These are phyloP conservation scores for Omphalotus olearius DNA, from an alignment of 1,284 basidiomycete genomes.

Conservation along the genomic window DNA sequence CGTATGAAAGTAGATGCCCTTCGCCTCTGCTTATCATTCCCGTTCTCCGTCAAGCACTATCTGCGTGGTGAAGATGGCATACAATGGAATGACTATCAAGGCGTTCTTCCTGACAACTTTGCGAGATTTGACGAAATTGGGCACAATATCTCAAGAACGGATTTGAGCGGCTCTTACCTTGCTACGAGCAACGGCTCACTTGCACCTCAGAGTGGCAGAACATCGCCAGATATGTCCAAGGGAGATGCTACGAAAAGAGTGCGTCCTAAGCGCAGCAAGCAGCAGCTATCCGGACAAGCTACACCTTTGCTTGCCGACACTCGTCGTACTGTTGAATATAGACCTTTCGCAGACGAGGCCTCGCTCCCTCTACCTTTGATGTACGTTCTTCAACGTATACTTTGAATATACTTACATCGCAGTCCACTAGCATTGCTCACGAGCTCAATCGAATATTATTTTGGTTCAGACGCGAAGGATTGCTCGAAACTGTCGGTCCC, in stretches of 20 bases:
- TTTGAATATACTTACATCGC: conserved; percentile 1
- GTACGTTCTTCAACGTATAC: conserved; percentile 35
- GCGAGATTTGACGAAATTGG: conserved; percentile 39
- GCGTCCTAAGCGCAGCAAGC: conserved; percentile 63
- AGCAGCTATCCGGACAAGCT: conserved; percentile 33
- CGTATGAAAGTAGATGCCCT: conserved; percentile 70
- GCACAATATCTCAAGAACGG: conserved; percentile 31
- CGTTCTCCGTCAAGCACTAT: conserved; percentile 73
- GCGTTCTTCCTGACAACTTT: conserved; percentile 61
- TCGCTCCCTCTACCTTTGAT: conserved; percentile 72
- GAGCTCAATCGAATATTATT: conserved; percentile 70
- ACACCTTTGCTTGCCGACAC: conserved; percentile 58
- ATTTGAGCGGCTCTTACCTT: conserved; percentile 31
- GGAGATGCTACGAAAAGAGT: conserved; percentile 65
- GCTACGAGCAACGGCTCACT: conserved; percentile 36
- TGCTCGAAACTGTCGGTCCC: conserved; percentile 68
- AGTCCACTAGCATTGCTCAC: conserved; percentile 63
- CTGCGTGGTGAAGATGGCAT: conserved; percentile 73
- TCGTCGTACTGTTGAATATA: conserved; percentile 60
- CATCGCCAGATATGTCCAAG: conserved; percentile 17
- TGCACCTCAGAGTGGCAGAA: conserved; percentile 5
- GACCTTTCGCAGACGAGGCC: conserved; percentile 45
- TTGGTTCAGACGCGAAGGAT: conserved; percentile 72
- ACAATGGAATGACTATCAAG: conserved; percentile 60
- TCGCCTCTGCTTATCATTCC: conserved; percentile 65